Base-by-base conservation (phyloP, 2,329 filamentous ascomycete species). In the Pochonia chlamydosporia region DNA sequence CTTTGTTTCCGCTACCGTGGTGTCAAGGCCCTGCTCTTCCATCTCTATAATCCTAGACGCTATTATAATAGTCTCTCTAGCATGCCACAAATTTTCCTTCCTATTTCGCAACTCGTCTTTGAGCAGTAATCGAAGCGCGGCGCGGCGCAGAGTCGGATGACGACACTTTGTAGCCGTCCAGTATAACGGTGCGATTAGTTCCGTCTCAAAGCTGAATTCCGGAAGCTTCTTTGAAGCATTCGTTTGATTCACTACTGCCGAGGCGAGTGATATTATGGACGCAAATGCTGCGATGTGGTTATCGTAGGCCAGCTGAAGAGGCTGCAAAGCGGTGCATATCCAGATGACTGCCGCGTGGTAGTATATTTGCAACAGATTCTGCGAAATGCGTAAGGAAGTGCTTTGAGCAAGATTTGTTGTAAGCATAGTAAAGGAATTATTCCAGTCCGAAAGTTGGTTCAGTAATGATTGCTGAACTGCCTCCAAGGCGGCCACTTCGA, bases 361-460 rank as follows among this genome's bases (percentile, higher is more conserved):
- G 43, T 70, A 68, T 1, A 72, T 61, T 3, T 64, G 57, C 2
- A 70, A 59, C 10, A 71, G 51, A 30, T 63, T 58, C 2, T 62
- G 47, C 1, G 52, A 43, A 23, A 33, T 71, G 33, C 13, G 3
- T 16, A 36, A 16, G n/a, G 10, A 36, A 20, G 4, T 36, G 14
- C n/a, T n/a, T n/a, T n/a, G n/a, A n/a, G n/a, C n/a, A n/a, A n/a
- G n/a, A n/a, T n/a, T n/a, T n/a, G n/a, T n/a, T n/a, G n/a, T n/a
- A n/a, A n/a, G n/a, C n/a, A n/a, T n/a, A n/a, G n/a, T n/a, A n/a
- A n/a, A n/a, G n/a, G n/a, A n/a, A n/a, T n/a, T n/a, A n/a, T n/a
- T n/a, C n/a, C n/a, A n/a, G n/a, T n/a, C n/a, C n/a, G n/a, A n/a
- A n/a, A n/a, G n/a, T n/a, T n/a, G n/a, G n/a, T n/a, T n/a, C n/a